Conservation (phyloP, 148 eudicot genomes). For the Chenopodium quinoa region DNA sequence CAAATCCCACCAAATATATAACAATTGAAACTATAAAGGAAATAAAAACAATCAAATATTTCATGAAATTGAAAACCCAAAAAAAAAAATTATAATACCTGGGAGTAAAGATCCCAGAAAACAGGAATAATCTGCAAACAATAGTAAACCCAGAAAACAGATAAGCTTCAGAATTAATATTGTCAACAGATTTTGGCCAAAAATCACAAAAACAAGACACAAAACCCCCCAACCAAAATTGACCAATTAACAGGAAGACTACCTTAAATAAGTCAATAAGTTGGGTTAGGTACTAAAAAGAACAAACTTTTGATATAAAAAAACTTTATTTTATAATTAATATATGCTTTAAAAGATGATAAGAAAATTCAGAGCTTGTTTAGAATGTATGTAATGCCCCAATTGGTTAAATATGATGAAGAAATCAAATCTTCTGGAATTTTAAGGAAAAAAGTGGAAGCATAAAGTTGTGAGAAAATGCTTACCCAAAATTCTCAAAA, state of each 20-base stretch:
- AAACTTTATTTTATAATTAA: slow-evolving; percentile 2
- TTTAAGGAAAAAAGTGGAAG: neutral
- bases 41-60: neutral
- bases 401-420: slow-evolving; percentile 18
- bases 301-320: neutral
- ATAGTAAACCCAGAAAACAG: slow-evolving; percentile 21
- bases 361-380: slow-evolving; percentile 23
- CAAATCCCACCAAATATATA: neutral
- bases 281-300: slow-evolving; percentile 27
- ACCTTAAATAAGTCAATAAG: slow-evolving; percentile 27
- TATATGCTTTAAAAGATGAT: neutral
- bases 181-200: neutral
- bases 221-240: slow-evolving; percentile 26
- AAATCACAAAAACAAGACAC: neutral
- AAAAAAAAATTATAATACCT: slow-evolving; percentile 10
- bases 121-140: slow-evolving; percentile 19
- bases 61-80: neutral
- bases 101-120: slow-evolving; percentile 1
- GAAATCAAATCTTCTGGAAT: slow-evolving; percentile 32
- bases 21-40: neutral
- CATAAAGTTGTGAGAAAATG: slow-evolving; percentile 9
- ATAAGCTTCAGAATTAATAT: slow-evolving; percentile 15
- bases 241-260: slow-evolving; percentile 20
- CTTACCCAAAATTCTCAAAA: neutral
- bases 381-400: neutral